A percentile compares a stretch with the other conserved stretches of the same genome.
These are phyloP conservation scores for Chaetothyriales sp. DNA, from an alignment of 2,329 filamentous ascomycete species.

Conservation along the genomic window DNA sequence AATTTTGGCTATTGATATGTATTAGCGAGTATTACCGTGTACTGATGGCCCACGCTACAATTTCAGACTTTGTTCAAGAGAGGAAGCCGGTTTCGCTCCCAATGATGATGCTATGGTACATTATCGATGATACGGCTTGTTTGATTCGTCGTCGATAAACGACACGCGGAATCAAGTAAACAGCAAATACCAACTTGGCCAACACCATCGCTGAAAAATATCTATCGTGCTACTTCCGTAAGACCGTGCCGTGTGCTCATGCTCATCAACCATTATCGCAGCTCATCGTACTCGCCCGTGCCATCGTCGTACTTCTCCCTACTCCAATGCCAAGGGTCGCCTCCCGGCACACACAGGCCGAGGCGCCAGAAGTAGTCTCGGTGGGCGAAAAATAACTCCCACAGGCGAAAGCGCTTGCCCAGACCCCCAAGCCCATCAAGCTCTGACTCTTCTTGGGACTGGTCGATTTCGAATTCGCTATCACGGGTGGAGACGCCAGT, in stretches of 20 bases:
- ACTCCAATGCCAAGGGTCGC: conserved; percentile 29
- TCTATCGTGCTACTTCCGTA: not conserved
- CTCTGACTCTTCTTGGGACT: conserved; percentile 3
- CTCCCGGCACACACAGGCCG: conserved; percentile 74
- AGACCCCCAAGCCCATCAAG: conserved; percentile 21
- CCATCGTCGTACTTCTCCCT: conserved; percentile 9
- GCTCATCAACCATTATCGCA: conserved; percentile 3
- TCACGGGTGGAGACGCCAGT: conserved; percentile 15
- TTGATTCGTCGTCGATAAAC: too few species aligned
- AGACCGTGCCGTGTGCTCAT: not conserved
- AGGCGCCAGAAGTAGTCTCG: conserved; percentile 94
- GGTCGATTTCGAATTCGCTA: conserved; percentile 8
- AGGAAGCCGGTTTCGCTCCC: too few species aligned
- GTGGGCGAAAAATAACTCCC: conserved; percentile 87
- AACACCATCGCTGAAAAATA: not conserved
- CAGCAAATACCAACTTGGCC: not conserved
- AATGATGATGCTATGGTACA: too few species aligned
- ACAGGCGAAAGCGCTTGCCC: conserved; percentile 57
- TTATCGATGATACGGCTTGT: too few species aligned
- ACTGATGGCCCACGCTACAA: too few species aligned
- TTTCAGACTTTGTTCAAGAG: too few species aligned
- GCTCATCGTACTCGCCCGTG: conserved; percentile 7
- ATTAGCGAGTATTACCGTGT: too few species aligned
- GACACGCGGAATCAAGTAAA: too few species aligned
- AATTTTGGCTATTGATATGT: too few species aligned